These are phyloP conservation scores for Leccinum griseonigrum DNA, from an alignment of 1,284 basidiomycete genomes.

Conservation along the genomic window DNA sequence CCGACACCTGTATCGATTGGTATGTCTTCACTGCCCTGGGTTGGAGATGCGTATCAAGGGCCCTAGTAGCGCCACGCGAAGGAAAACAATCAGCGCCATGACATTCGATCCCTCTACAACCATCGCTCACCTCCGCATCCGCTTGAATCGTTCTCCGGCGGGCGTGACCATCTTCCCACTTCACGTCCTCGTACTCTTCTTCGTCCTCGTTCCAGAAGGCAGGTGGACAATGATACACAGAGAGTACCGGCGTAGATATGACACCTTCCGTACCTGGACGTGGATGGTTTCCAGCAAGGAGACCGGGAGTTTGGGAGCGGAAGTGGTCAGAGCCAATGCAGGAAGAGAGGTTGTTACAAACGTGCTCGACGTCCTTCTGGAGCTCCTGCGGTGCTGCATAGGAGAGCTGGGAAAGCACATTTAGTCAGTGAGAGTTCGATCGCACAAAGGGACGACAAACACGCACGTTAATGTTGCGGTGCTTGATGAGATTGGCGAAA, in stretches of 20 bases:
- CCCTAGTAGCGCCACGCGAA: slow-evolving; percentile 5
- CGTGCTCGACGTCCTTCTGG: slow-evolving; percentile 51
- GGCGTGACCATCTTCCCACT: slow-evolving; percentile 64
- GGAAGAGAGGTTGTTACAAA: slow-evolving; percentile 51
- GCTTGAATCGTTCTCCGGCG: slow-evolving; percentile 7
- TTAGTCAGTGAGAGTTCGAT: not conserved
- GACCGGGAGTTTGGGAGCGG: slow-evolving; percentile 45
- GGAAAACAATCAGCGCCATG: not conserved
- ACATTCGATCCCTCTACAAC: too few relatives aligned
- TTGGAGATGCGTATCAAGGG: slow-evolving; percentile 10
- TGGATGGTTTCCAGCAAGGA: slow-evolving; percentile 21
- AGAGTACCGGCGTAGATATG: slow-evolving; percentile 56
- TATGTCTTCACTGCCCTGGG: slow-evolving; percentile 7
- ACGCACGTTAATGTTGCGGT: slow-evolving; percentile 94
- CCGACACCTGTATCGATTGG: not conserved
- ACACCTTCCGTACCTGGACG: slow-evolving; percentile 41
- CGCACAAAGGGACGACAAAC: not conserved
- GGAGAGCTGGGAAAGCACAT: slow-evolving; percentile 52
- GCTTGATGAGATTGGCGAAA: slow-evolving; percentile 94
- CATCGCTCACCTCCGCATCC: slow-evolving; percentile 7
- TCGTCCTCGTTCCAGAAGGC: slow-evolving; percentile 82
- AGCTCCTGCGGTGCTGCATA: slow-evolving; percentile 71
- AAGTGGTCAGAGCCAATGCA: slow-evolving; percentile 44
- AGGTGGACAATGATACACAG: slow-evolving; percentile 71
- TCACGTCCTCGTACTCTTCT: slow-evolving; percentile 69